Evolutionary conservation across 2,329 filamentous ascomycete genomes (phyloP), one percentile per base, ranked within the genome.

Genomic region (Colletotrichum graminicola): DNA sequence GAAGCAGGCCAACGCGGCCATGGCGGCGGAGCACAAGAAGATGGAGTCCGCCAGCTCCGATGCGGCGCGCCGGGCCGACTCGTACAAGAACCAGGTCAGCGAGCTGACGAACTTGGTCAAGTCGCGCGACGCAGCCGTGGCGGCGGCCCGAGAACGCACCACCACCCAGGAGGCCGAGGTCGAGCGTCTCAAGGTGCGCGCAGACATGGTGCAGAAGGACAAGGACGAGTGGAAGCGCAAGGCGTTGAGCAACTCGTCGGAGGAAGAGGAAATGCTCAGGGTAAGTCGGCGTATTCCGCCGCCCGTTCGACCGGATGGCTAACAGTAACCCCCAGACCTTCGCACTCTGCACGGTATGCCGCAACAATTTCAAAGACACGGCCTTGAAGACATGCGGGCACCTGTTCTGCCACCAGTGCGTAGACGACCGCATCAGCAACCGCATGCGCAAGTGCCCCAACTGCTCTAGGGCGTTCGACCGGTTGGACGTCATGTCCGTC

Each of bases 361-460:
- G 94, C 76, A 92, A 90, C 77, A 94, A 95, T 75, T 95, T 98
- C 84, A 98, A 98, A 82, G 94, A 98, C 78, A 97, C 95, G 0
- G 92, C 92, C 12, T 88, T 99, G 80, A 97, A 96, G 83, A 94
- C 93, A 0, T 99, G 96, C 80, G 96, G 96, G 1, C 96, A 99
- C 81, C 89, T 97, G 60, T 97, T 98, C 81, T 99, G 96, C 87
- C 91, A 92, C 78, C 88, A 91, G 59, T 99, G 96, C 79, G 93
- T 98, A 32, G 94, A 97, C 74, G 93, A 97, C 77, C 91, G 96
- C 68, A 91, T 98, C 73, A 90, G 90, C 56, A 97, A 96, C 78
- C 93, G 96, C 45, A 95, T 95, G 83, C 90, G 96, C 75, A 98
- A 98, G 81, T 99, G 96, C 78, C 96, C 96, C 3, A 95, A 94